These are phyloP conservation scores for Neurospora crassa DNA, from an alignment of 2,329 filamentous ascomycete genomes.

Conservation along the genomic window DNA sequence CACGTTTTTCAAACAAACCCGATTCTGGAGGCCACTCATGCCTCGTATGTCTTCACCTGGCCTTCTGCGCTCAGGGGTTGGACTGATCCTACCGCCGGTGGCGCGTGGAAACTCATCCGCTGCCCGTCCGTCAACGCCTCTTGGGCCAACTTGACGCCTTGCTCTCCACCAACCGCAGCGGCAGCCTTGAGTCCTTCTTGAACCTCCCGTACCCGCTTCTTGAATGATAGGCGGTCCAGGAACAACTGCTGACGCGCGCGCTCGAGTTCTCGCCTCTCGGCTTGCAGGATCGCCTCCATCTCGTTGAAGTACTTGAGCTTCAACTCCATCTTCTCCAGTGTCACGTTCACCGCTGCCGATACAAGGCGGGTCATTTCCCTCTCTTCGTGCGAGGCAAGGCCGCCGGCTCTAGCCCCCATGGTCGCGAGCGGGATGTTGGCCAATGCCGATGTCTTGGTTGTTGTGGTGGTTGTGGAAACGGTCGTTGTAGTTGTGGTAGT, in stretches of 20 bases:
- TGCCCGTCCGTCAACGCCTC: slow-evolving; percentile 39
- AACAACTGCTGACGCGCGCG: slow-evolving; percentile 87
- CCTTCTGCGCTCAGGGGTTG: slow-evolving; percentile 47
- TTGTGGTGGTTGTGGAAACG: slow-evolving; percentile 39
- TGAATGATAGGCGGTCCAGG: slow-evolving; percentile 82
- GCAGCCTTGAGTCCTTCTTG: slow-evolving; percentile 64
- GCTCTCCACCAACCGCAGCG: slow-evolving; percentile 37
- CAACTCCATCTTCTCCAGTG: slow-evolving; percentile 89
- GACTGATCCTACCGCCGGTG: slow-evolving; percentile 32
- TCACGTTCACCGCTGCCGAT: slow-evolving; percentile 83
- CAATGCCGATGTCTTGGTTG: slow-evolving; percentile 38
- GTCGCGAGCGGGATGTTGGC: slow-evolving; percentile 77
- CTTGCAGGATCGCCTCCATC: slow-evolving; percentile 85
- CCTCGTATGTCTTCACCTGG: slow-evolving; percentile 48
- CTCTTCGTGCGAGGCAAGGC: slow-evolving; percentile 89
- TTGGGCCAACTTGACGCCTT: slow-evolving; percentile 37
- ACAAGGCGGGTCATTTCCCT: slow-evolving; percentile 93
- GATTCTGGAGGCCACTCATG: slow-evolving; percentile 24
- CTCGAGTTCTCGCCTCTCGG: slow-evolving; percentile 87
- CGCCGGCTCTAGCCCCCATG: slow-evolving; percentile 76
- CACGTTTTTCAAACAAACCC: neutral
- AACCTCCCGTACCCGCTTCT: slow-evolving; percentile 73
- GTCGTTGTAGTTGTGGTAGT: slow-evolving; percentile 35
- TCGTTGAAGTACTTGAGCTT: slow-evolving; percentile 96
- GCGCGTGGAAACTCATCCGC: slow-evolving; percentile 43